Evolutionary conservation across 2,329 filamentous ascomycete species (phyloP), one percentile per base, ranked within the genome.

Genomic region (Kalmusia sp.): DNA sequence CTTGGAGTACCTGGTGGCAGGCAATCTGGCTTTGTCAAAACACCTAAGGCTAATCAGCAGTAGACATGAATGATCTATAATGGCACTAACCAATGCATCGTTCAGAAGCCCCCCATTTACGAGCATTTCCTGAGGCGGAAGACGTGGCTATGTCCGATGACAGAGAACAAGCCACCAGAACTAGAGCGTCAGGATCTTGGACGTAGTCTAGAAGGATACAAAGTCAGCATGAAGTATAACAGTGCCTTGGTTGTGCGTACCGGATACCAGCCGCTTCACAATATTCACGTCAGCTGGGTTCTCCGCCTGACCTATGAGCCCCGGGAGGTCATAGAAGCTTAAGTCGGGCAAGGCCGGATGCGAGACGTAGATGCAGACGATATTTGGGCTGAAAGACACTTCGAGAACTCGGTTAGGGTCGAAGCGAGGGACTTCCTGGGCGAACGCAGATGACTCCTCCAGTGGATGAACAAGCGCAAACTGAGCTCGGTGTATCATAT

Each of bases 21-120:
- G 0, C 89, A 82, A 57, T 96, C 93, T 0, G 92, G 92, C 65
- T 96, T 96, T 0, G 92, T 96, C 14, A 96, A 80, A 0, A 96
- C 89, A 0, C 91, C 91, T 48, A 90, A 1, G 3, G 14, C 22
- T 22, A 19, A 46, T 46, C 34, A 47, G 34, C 17, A 21, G 30
- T 14, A 33, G 38, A 4, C 9, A 21, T 4, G 4, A 17, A 12
- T n/a, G n/a, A n/a, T n/a, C n/a, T n/a, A n/a, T n/a, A 4, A 12
- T 33, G 4, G 24, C 3, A 55, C 67, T 27, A 60, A 72, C 67
- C 77, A 12, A 79, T 69, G 24, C 71, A 76, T 1, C 79, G 72
- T 6, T 35, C 81, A 71, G 25, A 84, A 74, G 59, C 78, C 2
- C 65, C 59, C 43, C 43, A 46, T 2, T 62, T 39, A 1, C 59